phyloP scores from a whole-genome alignment of 805 yeast species.

The Lipomyces lipofer region DNA sequence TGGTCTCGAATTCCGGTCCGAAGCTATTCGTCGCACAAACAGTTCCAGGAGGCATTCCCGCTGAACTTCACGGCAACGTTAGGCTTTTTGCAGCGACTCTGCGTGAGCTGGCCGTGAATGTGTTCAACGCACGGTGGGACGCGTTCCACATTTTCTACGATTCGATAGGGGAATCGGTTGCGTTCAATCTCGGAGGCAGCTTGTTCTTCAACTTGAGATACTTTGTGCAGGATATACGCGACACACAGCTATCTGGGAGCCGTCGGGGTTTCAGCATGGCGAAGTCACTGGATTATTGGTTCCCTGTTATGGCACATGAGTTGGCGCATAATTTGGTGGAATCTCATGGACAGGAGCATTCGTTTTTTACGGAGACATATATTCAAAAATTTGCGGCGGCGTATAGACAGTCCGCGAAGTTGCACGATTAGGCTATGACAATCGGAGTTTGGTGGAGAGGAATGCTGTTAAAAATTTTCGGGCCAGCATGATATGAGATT shows the following conservation, averaged over 20 bases:
- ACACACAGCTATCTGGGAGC: constrained; percentile 2
- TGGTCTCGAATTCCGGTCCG: constrained; percentile 17
- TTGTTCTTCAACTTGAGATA: constrained; percentile 43
- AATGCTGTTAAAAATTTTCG: too few relatives aligned
- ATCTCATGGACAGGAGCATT: constrained; percentile 42
- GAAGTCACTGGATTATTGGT: constrained; percentile 41
- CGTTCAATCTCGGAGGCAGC: constrained; percentile 43
- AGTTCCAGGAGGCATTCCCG: constrained; percentile 16
- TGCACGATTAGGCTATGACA: background rate
- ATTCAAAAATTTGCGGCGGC: constrained; percentile 34
- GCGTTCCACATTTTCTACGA: constrained; percentile 38
- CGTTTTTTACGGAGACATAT: constrained; percentile 40
- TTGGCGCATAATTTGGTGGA: constrained; percentile 43
- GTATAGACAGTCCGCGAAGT: constrained; percentile 14
- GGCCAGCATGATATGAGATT: too few relatives aligned
- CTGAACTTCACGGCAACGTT: constrained; percentile 10
- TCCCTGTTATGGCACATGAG: constrained; percentile 44
- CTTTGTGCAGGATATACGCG: constrained; percentile 25
- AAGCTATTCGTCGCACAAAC: constrained; percentile 15
- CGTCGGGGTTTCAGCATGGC: constrained; percentile 17
- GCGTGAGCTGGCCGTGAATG: constrained; percentile 19
- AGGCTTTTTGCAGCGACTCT: constrained; percentile 20
- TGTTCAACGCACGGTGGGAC: constrained; percentile 33
- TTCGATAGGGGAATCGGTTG: constrained; percentile 35
- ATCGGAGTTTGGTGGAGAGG: too few relatives aligned